These are phyloP conservation scores for Lagerstroemia speciosa DNA, from an alignment of 345 rosid species.

Conservation along the genomic window DNA sequence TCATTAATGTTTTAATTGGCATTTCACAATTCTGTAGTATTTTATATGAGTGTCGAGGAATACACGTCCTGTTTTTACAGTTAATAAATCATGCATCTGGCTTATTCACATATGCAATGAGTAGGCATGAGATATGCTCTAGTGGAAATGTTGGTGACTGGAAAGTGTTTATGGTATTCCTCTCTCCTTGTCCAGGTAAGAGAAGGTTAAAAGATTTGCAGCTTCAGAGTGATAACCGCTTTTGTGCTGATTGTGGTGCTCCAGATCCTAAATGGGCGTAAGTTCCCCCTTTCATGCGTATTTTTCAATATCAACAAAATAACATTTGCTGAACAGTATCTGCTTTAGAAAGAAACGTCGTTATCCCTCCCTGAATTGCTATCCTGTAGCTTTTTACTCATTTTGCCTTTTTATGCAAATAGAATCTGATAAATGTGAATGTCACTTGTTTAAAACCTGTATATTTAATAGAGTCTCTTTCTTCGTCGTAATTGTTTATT, in stretches of 20 bases:
- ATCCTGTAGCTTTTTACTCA: neutral
- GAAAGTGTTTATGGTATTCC: neutral
- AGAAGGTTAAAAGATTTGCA: conserved; percentile 64
- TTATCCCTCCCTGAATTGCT: neutral
- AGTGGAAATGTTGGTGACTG: neutral
- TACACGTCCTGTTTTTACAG: neutral
- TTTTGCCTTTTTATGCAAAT: neutral
- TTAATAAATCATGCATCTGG: neutral
- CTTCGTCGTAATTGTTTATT: neutral
- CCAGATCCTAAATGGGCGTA: conserved; percentile 99
- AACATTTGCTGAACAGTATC: neutral
- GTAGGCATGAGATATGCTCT: neutral
- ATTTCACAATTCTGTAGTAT: neutral
- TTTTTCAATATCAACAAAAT: neutral
- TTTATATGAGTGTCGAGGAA: neutral
- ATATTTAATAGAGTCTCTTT: neutral
- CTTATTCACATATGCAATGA: neutral
- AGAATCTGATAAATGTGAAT: neutral
- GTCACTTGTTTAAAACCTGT: neutral
- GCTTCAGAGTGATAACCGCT: conserved; percentile 67
- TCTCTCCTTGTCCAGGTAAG: conserved; percentile 40
- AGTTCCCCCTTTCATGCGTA: conserved; percentile 20
- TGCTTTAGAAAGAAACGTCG: neutral
- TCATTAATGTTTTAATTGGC: neutral
- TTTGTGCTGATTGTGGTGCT: conserved; percentile 93